Percentiles rank a stretch among this genome's conserved stretches.
These are phyloP conservation scores for Salix viminalis DNA, from an alignment of 345 rosid genomes.

Conservation along the genomic window DNA sequence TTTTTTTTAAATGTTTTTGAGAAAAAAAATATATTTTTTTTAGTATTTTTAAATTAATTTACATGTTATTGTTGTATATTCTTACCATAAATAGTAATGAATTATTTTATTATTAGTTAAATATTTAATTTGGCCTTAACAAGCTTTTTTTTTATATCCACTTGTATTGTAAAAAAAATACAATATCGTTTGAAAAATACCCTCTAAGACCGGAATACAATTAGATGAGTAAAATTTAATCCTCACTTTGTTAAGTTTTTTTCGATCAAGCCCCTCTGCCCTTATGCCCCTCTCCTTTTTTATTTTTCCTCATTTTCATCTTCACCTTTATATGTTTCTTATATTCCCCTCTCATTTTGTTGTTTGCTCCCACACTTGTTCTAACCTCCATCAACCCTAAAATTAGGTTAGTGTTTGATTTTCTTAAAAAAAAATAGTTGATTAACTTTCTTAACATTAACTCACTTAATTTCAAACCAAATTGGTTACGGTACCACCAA, in stretches of 20 bases:
- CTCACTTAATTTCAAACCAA: not conserved
- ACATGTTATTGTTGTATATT: not conserved
- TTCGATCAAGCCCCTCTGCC: not conserved
- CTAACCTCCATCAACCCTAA: not conserved
- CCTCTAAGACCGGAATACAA: no score
- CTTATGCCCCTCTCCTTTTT: no score
- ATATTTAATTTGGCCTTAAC: not conserved
- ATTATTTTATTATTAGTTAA: not conserved
- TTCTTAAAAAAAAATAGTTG: no score
- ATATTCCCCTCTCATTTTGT: not conserved
- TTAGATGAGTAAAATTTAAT: not conserved
- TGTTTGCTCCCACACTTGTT: not conserved
- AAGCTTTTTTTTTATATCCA: not conserved
- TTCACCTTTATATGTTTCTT: not conserved
- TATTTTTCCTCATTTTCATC: not conserved
- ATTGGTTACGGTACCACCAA: not conserved
- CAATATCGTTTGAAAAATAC: no score
- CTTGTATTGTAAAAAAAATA: not conserved
- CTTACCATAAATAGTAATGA: not conserved
- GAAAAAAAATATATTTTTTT: no score
- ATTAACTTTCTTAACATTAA: no score
- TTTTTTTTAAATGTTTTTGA: no score
- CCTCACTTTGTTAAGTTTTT: not conserved
- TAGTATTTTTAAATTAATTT: no score
- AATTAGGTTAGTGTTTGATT: not conserved